phyloP scores from a whole-genome alignment of 2,329 filamentous ascomycete species.

The Talaromyces sp. region DNA sequence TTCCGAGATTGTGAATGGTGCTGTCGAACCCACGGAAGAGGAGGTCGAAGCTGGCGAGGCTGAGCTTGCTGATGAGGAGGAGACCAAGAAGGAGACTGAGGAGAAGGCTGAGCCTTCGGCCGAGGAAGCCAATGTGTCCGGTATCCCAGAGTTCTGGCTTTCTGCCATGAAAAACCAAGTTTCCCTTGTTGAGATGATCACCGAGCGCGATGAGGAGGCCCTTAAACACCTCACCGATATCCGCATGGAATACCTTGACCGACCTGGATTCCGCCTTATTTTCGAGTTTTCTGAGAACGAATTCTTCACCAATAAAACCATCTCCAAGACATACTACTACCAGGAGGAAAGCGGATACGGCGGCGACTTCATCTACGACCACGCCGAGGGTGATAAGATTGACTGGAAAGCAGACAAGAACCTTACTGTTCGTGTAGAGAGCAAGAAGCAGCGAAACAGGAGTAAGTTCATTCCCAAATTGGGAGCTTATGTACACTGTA shows the following conservation, averaged over 20 bases:
- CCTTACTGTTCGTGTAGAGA: constrained; percentile 89
- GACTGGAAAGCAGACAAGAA: constrained; percentile 94
- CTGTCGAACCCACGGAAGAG: constrained; percentile 77
- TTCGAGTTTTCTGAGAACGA: constrained; percentile 96
- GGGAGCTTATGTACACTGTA: constrained; percentile 4
- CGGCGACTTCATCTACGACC: constrained; percentile 99
- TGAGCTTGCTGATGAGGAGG: constrained; percentile 67
- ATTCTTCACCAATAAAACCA: constrained; percentile 94
- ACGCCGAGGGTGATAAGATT: constrained; percentile 96
- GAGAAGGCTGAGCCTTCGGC: constrained; percentile 48
- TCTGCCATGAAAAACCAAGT: constrained; percentile 99
- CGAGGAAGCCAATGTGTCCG: constrained; percentile 56
- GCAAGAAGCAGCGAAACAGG: constrained; percentile 99
- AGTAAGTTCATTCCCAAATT: constrained; percentile 59
- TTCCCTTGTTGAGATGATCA: constrained; percentile 97
- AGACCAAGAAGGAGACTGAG: constrained; percentile 60
- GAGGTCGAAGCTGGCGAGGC: constrained; percentile 86
- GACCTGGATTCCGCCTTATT: constrained; percentile 95
- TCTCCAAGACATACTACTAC: constrained; percentile 99
- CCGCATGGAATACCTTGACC: constrained; percentile 98
- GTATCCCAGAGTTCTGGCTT: constrained; percentile 99
- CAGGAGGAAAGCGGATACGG: constrained; percentile 98
- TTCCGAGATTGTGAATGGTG: constrained; percentile 86
- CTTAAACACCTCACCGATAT: constrained; percentile 89
- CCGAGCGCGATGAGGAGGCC: constrained; percentile 90